A percentile compares a stretch with the other conserved stretches of the same genome.
Conservation (phyloP, 2,329 filamentous ascomycete species). For the Ophiostoma australiae region DNA sequence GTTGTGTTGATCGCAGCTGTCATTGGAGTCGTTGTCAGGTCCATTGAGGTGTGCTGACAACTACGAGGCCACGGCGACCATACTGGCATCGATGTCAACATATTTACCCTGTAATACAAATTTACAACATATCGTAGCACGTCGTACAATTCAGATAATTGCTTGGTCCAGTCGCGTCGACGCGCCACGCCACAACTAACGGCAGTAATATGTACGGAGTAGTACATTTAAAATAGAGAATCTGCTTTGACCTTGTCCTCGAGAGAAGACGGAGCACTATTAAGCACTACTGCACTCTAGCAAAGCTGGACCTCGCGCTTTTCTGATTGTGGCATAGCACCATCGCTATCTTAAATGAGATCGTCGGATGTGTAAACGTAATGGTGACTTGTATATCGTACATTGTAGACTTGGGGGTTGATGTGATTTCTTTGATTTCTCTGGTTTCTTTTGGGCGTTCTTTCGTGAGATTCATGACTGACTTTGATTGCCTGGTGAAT, state of each 20-base stretch:
- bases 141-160: neutral
- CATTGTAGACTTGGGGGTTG: neutral
- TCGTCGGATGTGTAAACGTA: neutral
- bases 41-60: neutral
- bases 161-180: neutral
- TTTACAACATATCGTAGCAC: neutral
- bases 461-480: neutral
- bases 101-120: neutral
- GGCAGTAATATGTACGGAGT: neutral
- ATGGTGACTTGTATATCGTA: neutral
- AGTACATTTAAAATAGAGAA: neutral
- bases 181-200: neutral
- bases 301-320: neutral
- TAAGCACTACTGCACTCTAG: slow-evolving; percentile 1
- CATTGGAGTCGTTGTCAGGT: neutral
- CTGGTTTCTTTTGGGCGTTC: neutral
- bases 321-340: slow-evolving; percentile 11
- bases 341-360: slow-evolving; percentile 24
- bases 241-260: neutral
- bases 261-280: neutral
- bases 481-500: neutral
- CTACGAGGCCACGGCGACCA: neutral
- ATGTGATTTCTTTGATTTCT: too few relatives aligned
- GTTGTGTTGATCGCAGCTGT: neutral
- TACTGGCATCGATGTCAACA: too few relatives aligned